Percentiles rank a stretch among this genome's conserved stretches.
These are phyloP conservation scores for Aspergillus arachidicola DNA, from an alignment of 2,329 filamentous ascomycete genomes.

Conservation along the genomic window DNA sequence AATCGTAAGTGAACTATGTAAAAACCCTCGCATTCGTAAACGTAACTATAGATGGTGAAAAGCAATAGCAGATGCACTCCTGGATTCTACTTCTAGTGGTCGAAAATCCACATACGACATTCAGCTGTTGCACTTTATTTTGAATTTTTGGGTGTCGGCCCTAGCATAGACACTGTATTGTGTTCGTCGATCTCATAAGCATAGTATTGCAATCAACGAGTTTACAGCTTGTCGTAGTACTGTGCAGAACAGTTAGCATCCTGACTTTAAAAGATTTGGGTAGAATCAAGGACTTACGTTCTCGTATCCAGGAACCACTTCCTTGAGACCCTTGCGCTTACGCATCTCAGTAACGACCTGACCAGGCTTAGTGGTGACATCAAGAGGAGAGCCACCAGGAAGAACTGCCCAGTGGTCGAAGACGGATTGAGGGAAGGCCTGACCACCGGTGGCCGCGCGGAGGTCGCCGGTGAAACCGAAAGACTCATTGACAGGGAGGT, in stretches of 20 bases:
- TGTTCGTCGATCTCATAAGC: conserved; percentile 49
- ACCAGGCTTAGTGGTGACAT: conserved; percentile 79
- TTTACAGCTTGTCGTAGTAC: conserved; percentile 99
- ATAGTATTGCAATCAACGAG: conserved; percentile 43
- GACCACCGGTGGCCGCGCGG: conserved; percentile 87
- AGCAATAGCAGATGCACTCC: conserved; percentile 33
- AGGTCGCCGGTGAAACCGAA: conserved; percentile 99
- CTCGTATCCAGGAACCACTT: conserved; percentile 85
- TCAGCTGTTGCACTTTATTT: conserved; percentile 30
- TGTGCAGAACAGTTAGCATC: conserved; percentile 46
- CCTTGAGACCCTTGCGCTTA: conserved; percentile 99
- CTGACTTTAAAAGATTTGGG: neutral
- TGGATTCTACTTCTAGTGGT: conserved; percentile 36
- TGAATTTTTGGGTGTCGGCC: conserved; percentile 27
- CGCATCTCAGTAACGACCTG: conserved; percentile 84
- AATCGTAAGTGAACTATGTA: conserved; percentile 24
- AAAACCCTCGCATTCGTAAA: conserved; percentile 33
- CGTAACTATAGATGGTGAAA: conserved; percentile 30
- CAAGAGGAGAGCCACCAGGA: conserved; percentile 89
- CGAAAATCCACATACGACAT: conserved; percentile 35
- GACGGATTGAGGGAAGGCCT: conserved; percentile 98
- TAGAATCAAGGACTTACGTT: conserved; percentile 70
- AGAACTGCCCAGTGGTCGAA: conserved; percentile 99
- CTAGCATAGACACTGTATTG: conserved; percentile 38
- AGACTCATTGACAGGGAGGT: conserved; percentile 94